Base-by-base conservation (phyloP, 148 eudicot species). In the Pharnaceum exiguum region DNA sequence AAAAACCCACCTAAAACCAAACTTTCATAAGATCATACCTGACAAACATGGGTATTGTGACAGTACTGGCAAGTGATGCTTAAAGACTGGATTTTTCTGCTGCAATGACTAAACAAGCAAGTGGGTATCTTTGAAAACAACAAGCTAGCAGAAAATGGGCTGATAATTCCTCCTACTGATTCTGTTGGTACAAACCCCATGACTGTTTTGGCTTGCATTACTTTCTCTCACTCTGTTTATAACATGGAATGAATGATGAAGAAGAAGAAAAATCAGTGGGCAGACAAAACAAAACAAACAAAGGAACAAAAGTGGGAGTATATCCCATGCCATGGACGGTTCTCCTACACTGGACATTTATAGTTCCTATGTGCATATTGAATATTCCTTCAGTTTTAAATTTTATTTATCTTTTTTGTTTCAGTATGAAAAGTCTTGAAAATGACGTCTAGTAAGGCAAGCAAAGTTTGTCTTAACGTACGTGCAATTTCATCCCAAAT, bases 1-100 rank as follows among this genome's bases (percentile, higher is more conserved):
- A 29, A 2, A 21, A n/a, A 33, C 26, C 57, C 57, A 32, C 57
- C 15, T 53, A 26, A 53, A 53, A 26, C 17, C 17, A 8, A 16
- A 10, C 31, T 15, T 10, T 7, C 7, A 32, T 5, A 1, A 28
- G 47, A 21, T 22, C 5, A 10, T 10, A 70, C 74, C 65, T 70
- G 69, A 63, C 35, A 11, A 49, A 63, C 38, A 27, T 44, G 55
- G 60, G 60, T 33, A 44, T 28, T 43, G 42, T 38, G 32, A 25
- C 23, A 63, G 42, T 49, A 16, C 3, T 58, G 33, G 18, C 12
- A 57, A 50, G 51, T 70, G n/a, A 27, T 27, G 10, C 59, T 27
- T 26, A 51, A 42, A 21, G 10, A 4, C 7, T 10, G 51, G 5
- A 17, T 29, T 49, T 62, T 46, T 7, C 24, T 24, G 27, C 9